Evolutionary conservation across 2,329 filamentous ascomycete species (phyloP), one percentile per base, ranked within the genome.

Genomic region (Phialemoniopsis sp.): DNA sequence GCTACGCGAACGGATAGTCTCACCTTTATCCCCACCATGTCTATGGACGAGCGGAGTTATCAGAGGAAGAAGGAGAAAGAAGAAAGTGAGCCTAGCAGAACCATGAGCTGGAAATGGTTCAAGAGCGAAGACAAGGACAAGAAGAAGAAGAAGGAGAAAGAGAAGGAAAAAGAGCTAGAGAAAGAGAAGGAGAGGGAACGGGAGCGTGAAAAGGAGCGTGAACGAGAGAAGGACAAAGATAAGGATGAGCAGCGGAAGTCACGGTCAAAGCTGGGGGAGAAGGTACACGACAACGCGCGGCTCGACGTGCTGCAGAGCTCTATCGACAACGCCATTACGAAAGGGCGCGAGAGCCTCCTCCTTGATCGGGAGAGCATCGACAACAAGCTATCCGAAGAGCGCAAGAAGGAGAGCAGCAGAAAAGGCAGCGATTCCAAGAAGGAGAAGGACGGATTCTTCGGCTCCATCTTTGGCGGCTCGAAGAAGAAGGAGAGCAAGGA

Each of bases 371-470:
- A 93, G 17, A 82, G 66, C 44, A 62, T 85, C 38, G 84, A 88
- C 47, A 70, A 66, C 45, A 89, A 85, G 55, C 65, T 93, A 8
- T 80, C 89, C 42, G 85, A 89, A 48, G 89, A 95, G 53, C 78
- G 87, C 33, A 91, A 85, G 62, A 94, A 93, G 58, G 85, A 89
- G 48, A 83, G 78, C 51, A 76, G 68, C 46, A 81, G 88, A 33
- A 93, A 89, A 57, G 76, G 80, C 5, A 74, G 76, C 1, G 85
- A 85, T 26, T 74, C 82, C 15, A 95, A 91, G 65, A 95, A 90
- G 59, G 90, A 96, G 49, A 95, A 94, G 56, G 89, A 95, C 45
- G 83, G 89, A 8, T 73, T 97, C n/a, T 90, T 98, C 50, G 91
- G 89, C 0, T 93, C 89, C 1, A 82, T 98, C 40, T 97, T 98